Percentiles rank a stretch among this genome's conserved stretches.
phyloP scores from a whole-genome alignment of 495 filamentous ascomycete species.

The Ascodesmis nigricans region DNA sequence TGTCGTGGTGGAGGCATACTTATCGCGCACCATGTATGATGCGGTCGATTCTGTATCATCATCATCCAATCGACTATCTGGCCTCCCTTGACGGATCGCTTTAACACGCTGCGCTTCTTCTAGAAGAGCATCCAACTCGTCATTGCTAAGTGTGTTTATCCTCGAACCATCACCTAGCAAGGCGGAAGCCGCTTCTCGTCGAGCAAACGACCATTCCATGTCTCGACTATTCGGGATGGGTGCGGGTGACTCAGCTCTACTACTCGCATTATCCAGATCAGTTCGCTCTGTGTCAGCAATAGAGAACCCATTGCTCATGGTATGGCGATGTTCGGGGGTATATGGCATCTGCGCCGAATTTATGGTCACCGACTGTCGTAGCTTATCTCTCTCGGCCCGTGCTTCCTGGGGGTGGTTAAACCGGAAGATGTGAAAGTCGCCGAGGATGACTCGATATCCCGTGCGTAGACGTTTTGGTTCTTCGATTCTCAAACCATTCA shows the following conservation, averaged over 20 bases:
- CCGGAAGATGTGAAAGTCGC: conserved; percentile 96
- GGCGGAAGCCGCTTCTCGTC: conserved; percentile 74
- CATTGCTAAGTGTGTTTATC: conserved; percentile 69
- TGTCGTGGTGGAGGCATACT: conserved; percentile 89
- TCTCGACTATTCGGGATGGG: conserved; percentile 48
- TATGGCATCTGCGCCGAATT: conserved; percentile 37
- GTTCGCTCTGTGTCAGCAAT: conserved; percentile 14
- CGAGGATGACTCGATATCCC: conserved; percentile 84
- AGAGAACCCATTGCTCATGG: conserved; percentile 46
- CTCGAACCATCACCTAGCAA: conserved; percentile 84
- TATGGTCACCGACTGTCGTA: conserved; percentile 72
- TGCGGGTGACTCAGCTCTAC: conserved; percentile 59
- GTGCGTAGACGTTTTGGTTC: conserved; percentile 67
- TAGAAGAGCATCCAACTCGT: conserved; percentile 83
- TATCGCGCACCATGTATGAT: conserved; percentile 65
- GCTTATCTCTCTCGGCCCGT: conserved; percentile 69
- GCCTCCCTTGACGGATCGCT: conserved; percentile 52
- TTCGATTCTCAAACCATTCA: conserved; percentile 74
- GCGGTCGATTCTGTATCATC: conserved; percentile 47
- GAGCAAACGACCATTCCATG: conserved; percentile 88
- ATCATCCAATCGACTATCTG: conserved; percentile 65
- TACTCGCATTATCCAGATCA: conserved; percentile 45
- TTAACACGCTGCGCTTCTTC: conserved; percentile 82
- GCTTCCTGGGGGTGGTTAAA: conserved; percentile 98
- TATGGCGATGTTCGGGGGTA: conserved; percentile 46